A percentile compares a stretch with the other conserved stretches of the same genome.
Evolutionary conservation across 2,329 filamentous ascomycete genomes (phyloP).

Genomic region (Aspergillus sclerotialis): DNA sequence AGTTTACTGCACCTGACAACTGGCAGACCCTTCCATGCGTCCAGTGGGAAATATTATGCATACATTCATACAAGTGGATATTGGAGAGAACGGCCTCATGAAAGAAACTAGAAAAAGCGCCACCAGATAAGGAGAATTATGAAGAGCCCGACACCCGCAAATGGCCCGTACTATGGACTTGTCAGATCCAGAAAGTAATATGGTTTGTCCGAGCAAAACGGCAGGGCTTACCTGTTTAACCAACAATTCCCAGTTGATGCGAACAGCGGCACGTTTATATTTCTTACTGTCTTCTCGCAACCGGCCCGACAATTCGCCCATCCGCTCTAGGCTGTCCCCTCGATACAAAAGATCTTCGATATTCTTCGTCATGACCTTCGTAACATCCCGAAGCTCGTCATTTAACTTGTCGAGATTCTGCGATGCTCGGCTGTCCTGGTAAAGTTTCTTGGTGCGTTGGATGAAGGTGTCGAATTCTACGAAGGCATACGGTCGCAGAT

Average conservation of each 20-base stretch:
- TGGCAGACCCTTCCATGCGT: constrained; percentile 22
- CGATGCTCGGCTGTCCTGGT: constrained; percentile 83
- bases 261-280: constrained; percentile 83
- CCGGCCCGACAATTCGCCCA: constrained; percentile 88
- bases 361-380: constrained; percentile 99
- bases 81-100: constrained; percentile 6
- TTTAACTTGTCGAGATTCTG: constrained; percentile 94
- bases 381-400: constrained; percentile 94
- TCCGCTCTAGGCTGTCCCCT: constrained; percentile 87
- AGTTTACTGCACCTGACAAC: background rate
- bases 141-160: constrained; percentile 73
- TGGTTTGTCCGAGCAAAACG: background rate
- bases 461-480: constrained; percentile 99
- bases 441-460: constrained; percentile 82
- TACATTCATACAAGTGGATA: constrained; percentile 26
- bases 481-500: constrained; percentile 85
- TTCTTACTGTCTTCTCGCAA: constrained; percentile 90
- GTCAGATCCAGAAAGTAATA: constrained; percentile 13
- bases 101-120: constrained; percentile 67
- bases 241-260: constrained; percentile 96
- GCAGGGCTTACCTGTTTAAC: constrained; percentile 64
- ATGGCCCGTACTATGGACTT: constrained; percentile 66
- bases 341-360: constrained; percentile 96
- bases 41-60: constrained; percentile 28
- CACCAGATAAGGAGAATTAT: constrained; percentile 84